Evolutionary conservation across 192 early-diverging fungal genomes (phyloP), one percentile per base, ranked within the genome.

Genomic region (Backusella morwellensis): DNA sequence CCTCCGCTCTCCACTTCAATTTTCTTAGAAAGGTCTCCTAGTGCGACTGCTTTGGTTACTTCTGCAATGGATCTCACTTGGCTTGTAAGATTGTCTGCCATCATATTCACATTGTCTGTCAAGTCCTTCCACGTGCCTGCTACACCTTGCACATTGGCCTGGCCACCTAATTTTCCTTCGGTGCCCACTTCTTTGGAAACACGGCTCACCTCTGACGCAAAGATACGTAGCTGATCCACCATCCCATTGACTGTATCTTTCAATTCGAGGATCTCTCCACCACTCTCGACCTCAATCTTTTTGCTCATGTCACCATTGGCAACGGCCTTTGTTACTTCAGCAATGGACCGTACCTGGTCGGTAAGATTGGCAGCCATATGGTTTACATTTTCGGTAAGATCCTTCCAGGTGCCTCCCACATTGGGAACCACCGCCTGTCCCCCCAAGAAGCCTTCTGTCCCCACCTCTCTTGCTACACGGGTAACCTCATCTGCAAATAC

Each of bases 381-480:
- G 68, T 88, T 88, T 6, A 88, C 87, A 52, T 82, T 84, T 29
- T 85, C 87, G 6, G 86, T 88, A 11, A 88, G 70, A 40, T 85
- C 81, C 34, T 82, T 85, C 87, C 87, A 88, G 0, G 75, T 76
- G 15, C 83, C 83, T 9, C 50, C 83, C 0, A 83, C 78, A 34
- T 76, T 79, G 11, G 81, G 77, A 23, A 87, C 86, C 5, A 70
- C 77, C 44, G 88, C 91, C 77, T 91, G 91, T 0, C 86, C 88
- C 12, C 92, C 93, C 7, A 94, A 75, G 26, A 76, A 82, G 5
- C 93, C 93, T 68, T 92, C 88, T 29, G 90, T 92, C 11, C 93
- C 93, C 35, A 94, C 93, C 78, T 93, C 91, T 7, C 82, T 80
- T 0, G 93, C 91, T 8, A 95, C 91, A 68, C 93, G 90, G 0